Evolutionary conservation across 495 filamentous ascomycete genomes (phyloP).

Genomic region (Xylaria scruposa): DNA sequence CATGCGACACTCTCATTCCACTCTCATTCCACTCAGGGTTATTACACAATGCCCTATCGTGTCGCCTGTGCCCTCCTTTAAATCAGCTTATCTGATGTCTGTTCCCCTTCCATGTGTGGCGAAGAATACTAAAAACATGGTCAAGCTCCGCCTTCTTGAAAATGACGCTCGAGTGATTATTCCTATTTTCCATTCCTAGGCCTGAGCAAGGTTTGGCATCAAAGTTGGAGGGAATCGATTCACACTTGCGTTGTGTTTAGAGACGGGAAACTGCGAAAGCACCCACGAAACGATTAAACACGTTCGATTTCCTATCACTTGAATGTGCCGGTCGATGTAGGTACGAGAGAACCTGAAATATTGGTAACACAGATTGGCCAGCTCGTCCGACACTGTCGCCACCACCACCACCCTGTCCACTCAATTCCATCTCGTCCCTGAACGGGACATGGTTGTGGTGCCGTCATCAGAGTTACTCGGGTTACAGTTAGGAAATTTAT

Average conservation of each 20-base stretch:
- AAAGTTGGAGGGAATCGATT: not conserved
- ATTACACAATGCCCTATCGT: not conserved
- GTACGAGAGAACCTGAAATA: not conserved
- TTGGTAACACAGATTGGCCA: not conserved
- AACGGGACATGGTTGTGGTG: not conserved
- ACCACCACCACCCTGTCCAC: not conserved
- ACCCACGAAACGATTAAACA: not conserved
- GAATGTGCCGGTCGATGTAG: not conserved
- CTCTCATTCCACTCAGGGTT: constrained; percentile 17
- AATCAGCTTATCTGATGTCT: constrained; percentile 4
- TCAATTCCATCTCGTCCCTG: not conserved
- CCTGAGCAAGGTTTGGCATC: not conserved
- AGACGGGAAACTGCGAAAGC: not conserved
- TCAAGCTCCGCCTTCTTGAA: not conserved
- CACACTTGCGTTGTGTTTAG: not conserved
- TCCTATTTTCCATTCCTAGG: not conserved
- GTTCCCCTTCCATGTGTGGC: not conserved
- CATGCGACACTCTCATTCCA: constrained; percentile 18
- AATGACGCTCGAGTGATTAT: not conserved
- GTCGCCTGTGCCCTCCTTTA: not conserved
- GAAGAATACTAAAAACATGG: not conserved
- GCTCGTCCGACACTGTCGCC: not conserved
- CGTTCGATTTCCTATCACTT: not conserved
- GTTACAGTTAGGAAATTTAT: not conserved
- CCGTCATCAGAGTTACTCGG: not conserved